Evolutionary conservation across 208 protist species (phyloP).

Genomic region (Wallacemonas rigidus): DNA sequence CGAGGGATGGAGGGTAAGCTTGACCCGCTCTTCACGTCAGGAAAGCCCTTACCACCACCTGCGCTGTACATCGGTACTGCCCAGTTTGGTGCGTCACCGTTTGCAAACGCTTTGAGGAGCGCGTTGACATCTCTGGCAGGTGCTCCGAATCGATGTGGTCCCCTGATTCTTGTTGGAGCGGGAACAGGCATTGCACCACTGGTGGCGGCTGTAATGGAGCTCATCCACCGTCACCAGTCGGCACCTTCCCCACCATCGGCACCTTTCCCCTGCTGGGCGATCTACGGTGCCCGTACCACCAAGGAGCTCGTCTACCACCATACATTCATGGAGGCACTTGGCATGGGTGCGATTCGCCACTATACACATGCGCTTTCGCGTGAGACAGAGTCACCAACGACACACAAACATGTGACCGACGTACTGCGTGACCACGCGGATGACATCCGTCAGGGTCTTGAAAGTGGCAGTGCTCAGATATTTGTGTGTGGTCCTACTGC

Average conservation of each 20-base stretch:
- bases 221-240: slow-evolving; percentile 30
- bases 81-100: slow-evolving; percentile 57
- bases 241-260: not conserved
- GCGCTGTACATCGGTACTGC: slow-evolving; percentile 57
- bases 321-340: slow-evolving; percentile 41
- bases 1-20: not conserved
- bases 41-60: slow-evolving; percentile 17
- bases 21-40: slow-evolving; percentile 4
- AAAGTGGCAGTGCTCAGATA: slow-evolving; percentile 33
- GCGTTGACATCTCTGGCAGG: slow-evolving; percentile 15
- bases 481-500: slow-evolving; percentile 77
- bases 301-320: slow-evolving; percentile 75
- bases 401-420: slow-evolving; percentile 62
- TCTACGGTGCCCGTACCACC: slow-evolving; percentile 66
- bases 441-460: slow-evolving; percentile 30
- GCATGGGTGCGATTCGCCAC: slow-evolving; percentile 42
- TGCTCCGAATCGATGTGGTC: slow-evolving; percentile 14
- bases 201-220: slow-evolving; percentile 64
- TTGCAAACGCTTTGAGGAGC: slow-evolving; percentile 46
- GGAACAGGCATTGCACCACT: slow-evolving; percentile 84
- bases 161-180: slow-evolving; percentile 64
- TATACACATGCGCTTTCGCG: slow-evolving; percentile 75
- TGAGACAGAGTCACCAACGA: slow-evolving; percentile 1
- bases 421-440: slow-evolving; percentile 39
- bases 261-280: slow-evolving; percentile 57